Percentiles rank a stretch among this genome's conserved stretches.
phyloP scores from a whole-genome alignment of 1,139 yeast genomes.

The Candida anutae region DNA sequence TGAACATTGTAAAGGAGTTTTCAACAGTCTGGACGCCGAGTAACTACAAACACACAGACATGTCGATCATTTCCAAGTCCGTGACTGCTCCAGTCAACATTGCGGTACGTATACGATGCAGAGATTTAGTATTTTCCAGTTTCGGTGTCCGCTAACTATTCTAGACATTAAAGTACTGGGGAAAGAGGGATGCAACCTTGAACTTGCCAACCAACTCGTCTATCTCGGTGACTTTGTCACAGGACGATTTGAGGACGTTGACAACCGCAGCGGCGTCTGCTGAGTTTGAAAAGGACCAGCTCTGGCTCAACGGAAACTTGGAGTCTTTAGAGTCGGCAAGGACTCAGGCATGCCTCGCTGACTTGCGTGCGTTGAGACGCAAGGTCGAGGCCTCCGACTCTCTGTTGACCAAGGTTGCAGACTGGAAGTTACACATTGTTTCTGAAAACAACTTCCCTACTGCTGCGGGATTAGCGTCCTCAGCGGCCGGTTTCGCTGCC shows the following conservation, averaged over 20 bases:
- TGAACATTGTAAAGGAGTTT: too few relatives aligned
- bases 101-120: slow-evolving; percentile 50
- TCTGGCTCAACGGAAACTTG: slow-evolving; percentile 76
- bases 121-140: too few relatives aligned
- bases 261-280: slow-evolving; percentile 77
- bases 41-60: slow-evolving; percentile 7
- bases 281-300: slow-evolving; percentile 51
- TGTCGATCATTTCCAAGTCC: slow-evolving; percentile 60
- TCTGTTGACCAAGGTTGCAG: slow-evolving; percentile 52
- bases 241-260: slow-evolving; percentile 80
- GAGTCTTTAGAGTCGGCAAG: slow-evolving; percentile 63
- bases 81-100: slow-evolving; percentile 97
- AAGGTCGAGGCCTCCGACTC: slow-evolving; percentile 45
- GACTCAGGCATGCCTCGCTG: slow-evolving; percentile 72
- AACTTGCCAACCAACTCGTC: slow-evolving; percentile 95
- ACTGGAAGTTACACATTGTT: slow-evolving; percentile 68
- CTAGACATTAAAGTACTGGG: slow-evolving; percentile 94
- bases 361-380: slow-evolving; percentile 60
- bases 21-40: background rate
- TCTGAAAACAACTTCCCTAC: slow-evolving; percentile 97
- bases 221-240: slow-evolving; percentile 87
- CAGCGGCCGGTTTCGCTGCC: slow-evolving; percentile 98
- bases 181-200: slow-evolving; percentile 80
- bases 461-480: slow-evolving; percentile 96
- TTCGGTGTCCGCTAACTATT: slow-evolving; percentile 12